Evolutionary conservation across 2,329 filamentous ascomycete species (phyloP), one percentile per base, ranked within the genome.

Genomic region (Arthrobotrys musiformis): DNA sequence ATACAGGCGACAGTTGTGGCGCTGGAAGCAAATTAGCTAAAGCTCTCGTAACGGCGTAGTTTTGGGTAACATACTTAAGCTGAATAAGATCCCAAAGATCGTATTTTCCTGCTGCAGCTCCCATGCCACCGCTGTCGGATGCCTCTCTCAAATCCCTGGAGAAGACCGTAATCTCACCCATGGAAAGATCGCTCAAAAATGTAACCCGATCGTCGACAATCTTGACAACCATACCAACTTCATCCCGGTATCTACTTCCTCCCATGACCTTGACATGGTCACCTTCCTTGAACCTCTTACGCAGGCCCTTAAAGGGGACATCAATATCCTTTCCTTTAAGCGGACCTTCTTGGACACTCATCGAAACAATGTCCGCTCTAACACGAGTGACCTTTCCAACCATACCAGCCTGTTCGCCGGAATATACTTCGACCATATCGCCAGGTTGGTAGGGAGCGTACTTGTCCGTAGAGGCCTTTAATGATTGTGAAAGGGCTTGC

Each of bases 251-350:
- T 81, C 93, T 92, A 85, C 94, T 97, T 42, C 94, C 94, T 68
- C 95, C 94, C 82, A 97, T 97, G 80, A 99, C 95, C 86, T 98
- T 98, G 86, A 99, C 95, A 82, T 99, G 95, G 82, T 99, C 95
- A 86, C 95, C 95, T 78, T 94, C 88, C 79, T 89, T 90, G 87
- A 99, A 99, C 30, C 93, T 89, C 85, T 99, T 99, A 72, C 95
- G 92, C 26, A 99, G 87, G 50, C 93, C 92, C 84, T 95, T 96
- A 79, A 93, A 91, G 0, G 95, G 95, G 9, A 97, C 94, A 82
- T 98, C 94, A 52, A 99, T 95, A 4, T 88, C 90, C 82, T 97
- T 92, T 8, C 94, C 94, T 62, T 86, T 86, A 28, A 98, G 86
- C 44, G 92, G 91, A 54, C 95, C 95, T 81, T 96, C 91, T 0